Evolutionary conservation across 139 green algal genomes (phyloP).

Genomic region (Volvox reticuliferus): DNA sequence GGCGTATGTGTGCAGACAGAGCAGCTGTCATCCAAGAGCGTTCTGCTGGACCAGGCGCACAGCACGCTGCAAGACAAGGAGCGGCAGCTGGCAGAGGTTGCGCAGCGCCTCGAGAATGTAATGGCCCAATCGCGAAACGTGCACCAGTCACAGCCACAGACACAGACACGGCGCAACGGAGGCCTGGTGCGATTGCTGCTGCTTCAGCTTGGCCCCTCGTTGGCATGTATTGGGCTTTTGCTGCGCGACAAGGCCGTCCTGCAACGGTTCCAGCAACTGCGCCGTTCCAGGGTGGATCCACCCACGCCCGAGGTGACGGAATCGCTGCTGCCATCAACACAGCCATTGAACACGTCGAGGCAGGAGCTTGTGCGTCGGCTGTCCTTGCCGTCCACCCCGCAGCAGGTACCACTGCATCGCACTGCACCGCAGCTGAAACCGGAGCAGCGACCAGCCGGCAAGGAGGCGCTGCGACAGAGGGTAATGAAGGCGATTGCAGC

Average conservation of each 20-base stretch:
- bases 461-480: too few species aligned
- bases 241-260: not conserved
- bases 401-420: not conserved
- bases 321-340: not conserved
- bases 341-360: not conserved
- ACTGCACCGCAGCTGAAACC: not conserved
- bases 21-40: not conserved
- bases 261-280: not conserved
- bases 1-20: not conserved
- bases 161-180: not conserved
- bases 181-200: not conserved
- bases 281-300: too few species aligned
- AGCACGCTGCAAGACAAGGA: not conserved
- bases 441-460: not conserved
- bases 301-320: not conserved
- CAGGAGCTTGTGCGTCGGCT: not conserved
- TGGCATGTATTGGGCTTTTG: conserved; percentile 25
- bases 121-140: not conserved
- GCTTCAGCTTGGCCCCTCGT: not conserved
- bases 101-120: not conserved
- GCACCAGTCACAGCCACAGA: too few species aligned
- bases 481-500: not conserved
- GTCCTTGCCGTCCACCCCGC: not conserved
- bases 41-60: not conserved
- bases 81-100: not conserved